Evolutionary conservation across 345 rosid genomes (phyloP).

Genomic region (Orychophragmus violaceus): DNA sequence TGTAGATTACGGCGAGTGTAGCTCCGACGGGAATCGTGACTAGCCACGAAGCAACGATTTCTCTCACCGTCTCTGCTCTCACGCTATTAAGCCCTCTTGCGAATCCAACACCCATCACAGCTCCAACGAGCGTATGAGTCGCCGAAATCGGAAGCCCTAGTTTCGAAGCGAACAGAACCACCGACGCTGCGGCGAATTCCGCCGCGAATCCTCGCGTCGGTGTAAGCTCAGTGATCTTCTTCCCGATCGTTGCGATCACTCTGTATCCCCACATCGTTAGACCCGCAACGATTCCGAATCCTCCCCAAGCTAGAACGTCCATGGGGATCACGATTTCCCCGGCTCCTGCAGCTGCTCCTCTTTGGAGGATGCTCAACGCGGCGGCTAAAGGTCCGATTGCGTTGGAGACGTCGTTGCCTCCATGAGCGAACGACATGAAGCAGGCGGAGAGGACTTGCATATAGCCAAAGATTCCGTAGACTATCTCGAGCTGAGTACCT

Average conservation of each 20-base stretch:
- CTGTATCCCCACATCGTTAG: slow-evolving; percentile 83
- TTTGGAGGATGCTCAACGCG: slow-evolving; percentile 81
- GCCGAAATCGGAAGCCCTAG: slow-evolving; percentile 84
- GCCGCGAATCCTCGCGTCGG: slow-evolving; percentile 97
- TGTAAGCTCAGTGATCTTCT: slow-evolving; percentile 89
- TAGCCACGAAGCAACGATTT: slow-evolving; percentile 84
- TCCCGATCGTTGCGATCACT: slow-evolving; percentile 92
- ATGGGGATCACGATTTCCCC: slow-evolving; percentile 61
- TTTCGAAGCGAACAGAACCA: slow-evolving; percentile 89
- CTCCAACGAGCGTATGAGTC: slow-evolving; percentile 88
- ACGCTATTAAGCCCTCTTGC: slow-evolving; percentile 93
- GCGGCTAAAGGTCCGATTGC: slow-evolving; percentile 94
- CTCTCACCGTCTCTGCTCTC: slow-evolving; percentile 80
- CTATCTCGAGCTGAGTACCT: slow-evolving; percentile 82
- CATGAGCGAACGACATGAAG: slow-evolving; percentile 98
- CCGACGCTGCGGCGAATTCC: slow-evolving; percentile 91
- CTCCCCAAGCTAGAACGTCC: slow-evolving; percentile 97
- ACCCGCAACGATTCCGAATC: slow-evolving; percentile 93
- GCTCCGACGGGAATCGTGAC: slow-evolving; percentile 94
- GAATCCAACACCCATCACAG: slow-evolving; percentile 99
- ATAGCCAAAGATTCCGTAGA: slow-evolving; percentile 83
- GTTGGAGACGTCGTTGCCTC: slow-evolving; percentile 94
- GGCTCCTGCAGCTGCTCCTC: slow-evolving; percentile 48
- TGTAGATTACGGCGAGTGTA: slow-evolving; percentile 59
- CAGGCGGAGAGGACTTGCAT: slow-evolving; percentile 96